phyloP scores from a whole-genome alignment of 805 yeast genomes.

The Clavispora asparagi region DNA sequence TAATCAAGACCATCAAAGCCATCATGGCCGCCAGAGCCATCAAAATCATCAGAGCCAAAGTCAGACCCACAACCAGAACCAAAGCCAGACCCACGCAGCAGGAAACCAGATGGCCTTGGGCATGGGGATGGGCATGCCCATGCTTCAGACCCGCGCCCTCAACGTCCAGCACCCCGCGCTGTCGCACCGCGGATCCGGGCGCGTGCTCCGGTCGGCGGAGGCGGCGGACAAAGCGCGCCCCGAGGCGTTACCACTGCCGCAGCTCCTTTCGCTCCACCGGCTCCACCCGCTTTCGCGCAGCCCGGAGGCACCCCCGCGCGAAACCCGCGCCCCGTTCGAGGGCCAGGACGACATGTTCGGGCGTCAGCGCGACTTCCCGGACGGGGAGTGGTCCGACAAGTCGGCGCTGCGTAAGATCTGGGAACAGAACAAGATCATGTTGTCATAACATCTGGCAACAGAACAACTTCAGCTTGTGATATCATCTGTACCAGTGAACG shows the following conservation, averaged over 20 bases:
- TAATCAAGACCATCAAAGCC: background rate
- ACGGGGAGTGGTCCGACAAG: slow-evolving; percentile 5
- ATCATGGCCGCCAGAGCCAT: background rate
- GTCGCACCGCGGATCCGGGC: background rate
- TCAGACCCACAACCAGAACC: background rate
- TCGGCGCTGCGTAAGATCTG: slow-evolving; percentile 13
- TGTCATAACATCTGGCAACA: no score
- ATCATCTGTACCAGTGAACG: no score
- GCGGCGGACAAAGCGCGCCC: background rate
- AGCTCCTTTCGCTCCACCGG: slow-evolving; percentile 3
- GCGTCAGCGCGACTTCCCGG: slow-evolving; percentile 1
- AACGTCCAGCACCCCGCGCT: background rate
- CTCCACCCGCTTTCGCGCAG: slow-evolving; percentile 2
- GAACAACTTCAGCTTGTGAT: no score
- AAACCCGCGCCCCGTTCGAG: background rate
- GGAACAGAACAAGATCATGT: slow-evolving; percentile 14
- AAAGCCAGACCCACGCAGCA: background rate
- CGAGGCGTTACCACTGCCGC: slow-evolving; percentile 1
- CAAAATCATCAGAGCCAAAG: background rate
- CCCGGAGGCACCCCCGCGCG: background rate
- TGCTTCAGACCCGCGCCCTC: background rate
- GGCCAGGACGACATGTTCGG: slow-evolving; percentile 3
- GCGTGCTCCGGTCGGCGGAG: background rate
- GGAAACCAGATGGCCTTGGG: background rate
- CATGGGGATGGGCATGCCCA: background rate